Conservation (phyloP, 352 stramenopile species). For the Phytophthora idaei region DNA sequence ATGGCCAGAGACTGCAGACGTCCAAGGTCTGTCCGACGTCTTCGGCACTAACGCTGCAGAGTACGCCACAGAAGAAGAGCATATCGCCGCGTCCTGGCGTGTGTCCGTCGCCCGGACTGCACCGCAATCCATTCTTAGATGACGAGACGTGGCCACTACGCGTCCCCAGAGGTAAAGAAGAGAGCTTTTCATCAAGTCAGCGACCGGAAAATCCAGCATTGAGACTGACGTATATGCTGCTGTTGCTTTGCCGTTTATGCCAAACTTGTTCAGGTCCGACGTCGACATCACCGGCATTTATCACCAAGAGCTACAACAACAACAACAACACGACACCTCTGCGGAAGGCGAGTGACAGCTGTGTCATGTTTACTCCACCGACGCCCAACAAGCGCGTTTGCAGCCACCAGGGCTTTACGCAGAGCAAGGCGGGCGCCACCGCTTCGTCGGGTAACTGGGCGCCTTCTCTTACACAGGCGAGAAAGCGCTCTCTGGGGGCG, state of each 20-base stretch:
- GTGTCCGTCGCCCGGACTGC: conserved; percentile 25
- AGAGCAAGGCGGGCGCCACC: conserved; percentile 34
- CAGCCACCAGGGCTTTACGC: conserved; percentile 38
- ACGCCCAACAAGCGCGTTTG: conserved; percentile 48
- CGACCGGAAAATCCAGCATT: conserved; percentile 30
- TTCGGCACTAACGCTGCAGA: conserved; percentile 22
- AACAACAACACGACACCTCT: conserved; percentile 30
- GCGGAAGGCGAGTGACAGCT: conserved; percentile 17
- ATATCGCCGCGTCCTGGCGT: conserved; percentile 39
- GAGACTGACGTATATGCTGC: conserved; percentile 23
- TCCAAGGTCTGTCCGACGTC: conserved; percentile 38
- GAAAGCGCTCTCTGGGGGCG: conserved; percentile 34
- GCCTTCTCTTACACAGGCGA: conserved; percentile 32
- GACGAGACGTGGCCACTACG: conserved; percentile 25
- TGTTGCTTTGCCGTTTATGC: conserved; percentile 23
- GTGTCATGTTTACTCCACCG: conserved; percentile 38
- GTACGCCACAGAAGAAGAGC: conserved; percentile 33
- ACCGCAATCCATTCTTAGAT: conserved; percentile 35
- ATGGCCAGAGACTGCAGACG: conserved; percentile 14
- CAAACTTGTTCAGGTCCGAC: conserved; percentile 30
- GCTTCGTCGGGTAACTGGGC: conserved; percentile 23
- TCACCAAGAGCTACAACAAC: conserved; percentile 33
- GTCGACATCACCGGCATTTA: conserved; percentile 28
- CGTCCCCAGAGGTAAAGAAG: conserved; percentile 31
- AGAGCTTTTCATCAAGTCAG: conserved; percentile 11